phyloP scores from a whole-genome alignment of 2,329 filamentous ascomycete species.

The Didymella lethalis region DNA sequence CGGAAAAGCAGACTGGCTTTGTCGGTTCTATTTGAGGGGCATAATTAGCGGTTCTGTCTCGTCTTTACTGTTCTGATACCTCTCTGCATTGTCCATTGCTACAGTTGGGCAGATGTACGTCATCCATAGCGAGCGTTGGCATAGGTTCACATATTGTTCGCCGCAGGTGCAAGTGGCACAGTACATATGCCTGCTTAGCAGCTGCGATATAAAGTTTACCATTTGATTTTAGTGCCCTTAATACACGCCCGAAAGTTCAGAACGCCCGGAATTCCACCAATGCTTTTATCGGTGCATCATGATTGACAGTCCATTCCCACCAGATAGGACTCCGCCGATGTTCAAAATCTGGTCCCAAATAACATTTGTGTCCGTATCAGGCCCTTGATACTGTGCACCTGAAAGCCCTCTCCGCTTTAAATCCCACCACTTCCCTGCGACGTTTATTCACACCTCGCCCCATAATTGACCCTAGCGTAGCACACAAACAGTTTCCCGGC shows the following conservation, averaged over 20 bases:
- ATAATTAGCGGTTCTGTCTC: constrained; percentile 23
- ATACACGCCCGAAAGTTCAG: not conserved
- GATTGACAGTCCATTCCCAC: not conserved
- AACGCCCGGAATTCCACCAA: not conserved
- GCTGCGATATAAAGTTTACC: constrained; percentile 14
- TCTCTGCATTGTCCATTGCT: constrained; percentile 22
- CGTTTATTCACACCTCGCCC: not conserved
- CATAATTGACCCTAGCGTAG: constrained; percentile 4
- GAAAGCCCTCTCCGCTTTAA: constrained; percentile 3
- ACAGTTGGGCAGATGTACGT: constrained; percentile 19
- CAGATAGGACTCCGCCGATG: constrained; percentile 1
- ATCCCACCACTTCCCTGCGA: not conserved
- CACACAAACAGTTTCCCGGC: not conserved
- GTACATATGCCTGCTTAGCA: constrained; percentile 23
- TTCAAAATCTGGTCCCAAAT: not conserved
- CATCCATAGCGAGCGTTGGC: constrained; percentile 20
- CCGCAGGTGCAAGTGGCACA: constrained; percentile 9
- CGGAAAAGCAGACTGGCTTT: constrained; percentile 19
- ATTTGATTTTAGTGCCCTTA: not conserved
- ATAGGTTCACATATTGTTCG: constrained; percentile 17
- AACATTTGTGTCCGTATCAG: not conserved
- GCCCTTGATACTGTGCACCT: constrained; percentile 9
- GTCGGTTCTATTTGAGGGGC: constrained; percentile 13
- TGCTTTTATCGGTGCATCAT: not conserved
- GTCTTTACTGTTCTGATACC: constrained; percentile 24